Evolutionary conservation across 495 filamentous ascomycete species (phyloP).

Genomic region (Astrocystis sublimbata): DNA sequence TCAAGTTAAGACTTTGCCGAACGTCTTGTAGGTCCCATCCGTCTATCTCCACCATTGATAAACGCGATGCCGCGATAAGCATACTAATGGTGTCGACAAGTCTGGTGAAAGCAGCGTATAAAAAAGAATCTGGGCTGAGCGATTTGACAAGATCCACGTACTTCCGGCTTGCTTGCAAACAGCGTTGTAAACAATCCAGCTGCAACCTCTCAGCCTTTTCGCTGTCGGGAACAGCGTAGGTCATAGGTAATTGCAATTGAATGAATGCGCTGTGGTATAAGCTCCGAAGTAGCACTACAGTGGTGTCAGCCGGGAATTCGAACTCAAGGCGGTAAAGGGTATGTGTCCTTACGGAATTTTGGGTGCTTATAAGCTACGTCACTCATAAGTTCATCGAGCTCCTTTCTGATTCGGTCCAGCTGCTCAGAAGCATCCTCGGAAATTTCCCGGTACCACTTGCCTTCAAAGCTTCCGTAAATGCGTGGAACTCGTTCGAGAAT

Average conservation of each 20-base stretch:
- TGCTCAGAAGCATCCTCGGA: conserved; percentile 16
- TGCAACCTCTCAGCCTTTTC: conserved; percentile 22
- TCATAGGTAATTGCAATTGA: conserved; percentile 35
- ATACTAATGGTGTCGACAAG: conserved; percentile 30
- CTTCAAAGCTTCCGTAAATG: conserved; percentile 14
- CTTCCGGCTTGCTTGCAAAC: conserved; percentile 26
- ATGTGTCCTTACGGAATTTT: conserved; percentile 18
- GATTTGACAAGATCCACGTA: conserved; percentile 20
- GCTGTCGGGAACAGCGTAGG: conserved; percentile 24
- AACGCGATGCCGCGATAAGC: conserved; percentile 27
- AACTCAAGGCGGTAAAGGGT: background rate
- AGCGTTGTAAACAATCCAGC: conserved; percentile 28
- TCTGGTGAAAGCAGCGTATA: conserved; percentile 24
- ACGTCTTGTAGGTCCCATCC: conserved; percentile 31
- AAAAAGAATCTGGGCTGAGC: conserved; percentile 25
- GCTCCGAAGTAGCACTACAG: conserved; percentile 29
- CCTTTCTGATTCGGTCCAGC: conserved; percentile 24
- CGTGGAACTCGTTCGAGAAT: conserved; percentile 25
- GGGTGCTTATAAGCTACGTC: conserved; percentile 11
- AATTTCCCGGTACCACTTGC: conserved; percentile 22
- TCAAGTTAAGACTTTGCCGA: conserved; percentile 26
- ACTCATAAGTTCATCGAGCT: conserved; percentile 26
- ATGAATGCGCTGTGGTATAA: conserved; percentile 32
- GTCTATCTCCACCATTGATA: conserved; percentile 27
- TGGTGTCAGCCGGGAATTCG: background rate